These are phyloP conservation scores for Tephrocybe sp. DNA, from an alignment of 768 basidiomycete species.

Conservation along the genomic window DNA sequence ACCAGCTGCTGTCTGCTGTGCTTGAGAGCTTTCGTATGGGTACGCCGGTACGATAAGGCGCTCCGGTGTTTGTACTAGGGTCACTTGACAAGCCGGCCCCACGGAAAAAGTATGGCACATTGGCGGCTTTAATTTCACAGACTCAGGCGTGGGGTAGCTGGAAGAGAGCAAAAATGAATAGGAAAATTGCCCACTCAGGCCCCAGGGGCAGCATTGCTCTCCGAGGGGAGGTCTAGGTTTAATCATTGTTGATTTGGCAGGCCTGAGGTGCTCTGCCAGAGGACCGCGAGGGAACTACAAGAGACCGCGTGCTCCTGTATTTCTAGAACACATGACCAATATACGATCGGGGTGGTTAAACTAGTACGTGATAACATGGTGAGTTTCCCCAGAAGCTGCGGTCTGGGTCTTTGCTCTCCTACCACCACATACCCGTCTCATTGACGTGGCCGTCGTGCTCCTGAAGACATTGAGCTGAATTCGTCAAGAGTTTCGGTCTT, in stretches of 20 bases:
- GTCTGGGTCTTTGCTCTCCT: neutral
- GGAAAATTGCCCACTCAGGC: neutral
- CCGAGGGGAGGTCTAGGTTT: neutral
- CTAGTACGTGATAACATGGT: constrained; percentile 14
- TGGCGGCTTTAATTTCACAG: constrained; percentile 3
- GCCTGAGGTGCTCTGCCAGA: neutral
- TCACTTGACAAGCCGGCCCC: constrained; percentile 11
- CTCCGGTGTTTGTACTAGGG: neutral
- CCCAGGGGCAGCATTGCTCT: neutral
- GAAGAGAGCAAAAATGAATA: neutral
- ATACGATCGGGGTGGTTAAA: constrained; percentile 10
- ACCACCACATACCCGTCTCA: constrained; percentile 3
- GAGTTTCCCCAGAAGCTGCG: neutral
- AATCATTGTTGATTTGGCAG: neutral
- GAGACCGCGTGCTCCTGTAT: constrained; percentile 3
- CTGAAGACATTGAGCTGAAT: too few relatives aligned
- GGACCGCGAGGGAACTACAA: constrained; percentile 1
- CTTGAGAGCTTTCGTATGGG: constrained; percentile 4
- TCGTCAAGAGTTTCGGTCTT: too few relatives aligned
- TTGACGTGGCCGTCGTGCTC: neutral
- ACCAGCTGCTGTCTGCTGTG: neutral
- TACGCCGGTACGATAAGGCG: neutral
- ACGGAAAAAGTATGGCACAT: constrained; percentile 10
- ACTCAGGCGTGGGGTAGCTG: neutral
- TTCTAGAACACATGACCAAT: constrained; percentile 13